These are phyloP conservation scores for Arthrobotrys conoides DNA, from an alignment of 2,329 filamentous ascomycete genomes.

Conservation along the genomic window DNA sequence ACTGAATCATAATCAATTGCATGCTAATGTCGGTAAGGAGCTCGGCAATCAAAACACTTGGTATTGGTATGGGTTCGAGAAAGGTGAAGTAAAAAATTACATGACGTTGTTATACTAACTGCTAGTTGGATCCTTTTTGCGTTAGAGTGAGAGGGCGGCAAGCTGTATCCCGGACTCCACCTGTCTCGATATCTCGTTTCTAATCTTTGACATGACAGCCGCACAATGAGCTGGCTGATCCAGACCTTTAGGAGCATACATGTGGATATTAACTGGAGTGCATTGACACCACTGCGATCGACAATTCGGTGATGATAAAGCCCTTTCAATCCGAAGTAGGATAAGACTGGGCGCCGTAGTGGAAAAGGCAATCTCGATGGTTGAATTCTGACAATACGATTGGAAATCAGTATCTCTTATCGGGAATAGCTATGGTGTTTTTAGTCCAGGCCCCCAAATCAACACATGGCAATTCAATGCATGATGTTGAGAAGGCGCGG, in stretches of 20 bases:
- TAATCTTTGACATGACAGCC: constrained; percentile 12
- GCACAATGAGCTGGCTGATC: constrained; percentile 36
- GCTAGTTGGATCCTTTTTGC: background rate
- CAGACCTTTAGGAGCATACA: constrained; percentile 19
- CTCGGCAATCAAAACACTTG: constrained; percentile 31
- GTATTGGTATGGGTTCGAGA: background rate
- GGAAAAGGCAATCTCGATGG: constrained; percentile 14
- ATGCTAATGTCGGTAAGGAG: constrained; percentile 25
- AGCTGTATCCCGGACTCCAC: constrained; percentile 1
- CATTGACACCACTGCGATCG: constrained; percentile 1
- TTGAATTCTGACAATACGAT: background rate
- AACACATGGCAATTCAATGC: background rate
- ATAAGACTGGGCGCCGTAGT: background rate
- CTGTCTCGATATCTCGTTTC: background rate
- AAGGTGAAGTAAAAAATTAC: background rate
- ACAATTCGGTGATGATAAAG: background rate
- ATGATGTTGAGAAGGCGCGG: no score
- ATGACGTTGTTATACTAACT: background rate
- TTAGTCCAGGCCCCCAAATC: background rate
- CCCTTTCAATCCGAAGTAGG: background rate
- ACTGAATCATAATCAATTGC: constrained; percentile 8
- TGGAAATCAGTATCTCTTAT: constrained; percentile 34
- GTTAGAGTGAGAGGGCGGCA: constrained; percentile 10
- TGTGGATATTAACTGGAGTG: background rate
- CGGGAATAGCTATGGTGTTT: constrained; percentile 20